These are phyloP conservation scores for Vitis rotundifolia DNA, from an alignment of 164 flowering plant genomes.

Conservation along the genomic window DNA sequence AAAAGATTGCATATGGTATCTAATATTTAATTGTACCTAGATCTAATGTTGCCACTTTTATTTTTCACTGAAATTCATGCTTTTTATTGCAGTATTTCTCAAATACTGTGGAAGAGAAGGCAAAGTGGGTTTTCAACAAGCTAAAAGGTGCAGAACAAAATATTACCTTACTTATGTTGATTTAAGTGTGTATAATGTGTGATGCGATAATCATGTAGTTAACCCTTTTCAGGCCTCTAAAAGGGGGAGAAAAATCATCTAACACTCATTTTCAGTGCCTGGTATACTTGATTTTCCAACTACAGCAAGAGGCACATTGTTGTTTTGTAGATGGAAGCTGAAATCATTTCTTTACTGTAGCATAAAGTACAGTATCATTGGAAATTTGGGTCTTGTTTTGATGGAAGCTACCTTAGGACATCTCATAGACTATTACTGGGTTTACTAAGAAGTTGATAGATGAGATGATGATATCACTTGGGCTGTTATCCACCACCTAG, in stretches of 20 bases:
- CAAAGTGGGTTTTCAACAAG: slow-evolving; percentile 96
- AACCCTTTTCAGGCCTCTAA: no score
- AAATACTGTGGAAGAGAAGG: slow-evolving; percentile 92
- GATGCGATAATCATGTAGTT: not conserved
- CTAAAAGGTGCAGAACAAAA: slow-evolving; percentile 60
- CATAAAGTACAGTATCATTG: no score
- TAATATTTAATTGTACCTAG: not conserved
- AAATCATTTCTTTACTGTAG: no score
- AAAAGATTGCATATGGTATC: not conserved
- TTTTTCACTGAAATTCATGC: not conserved
- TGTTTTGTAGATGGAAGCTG: no score
- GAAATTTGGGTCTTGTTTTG: no score
- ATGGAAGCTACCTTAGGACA: no score
- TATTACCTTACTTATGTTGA: not conserved
- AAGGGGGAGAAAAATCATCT: not conserved
- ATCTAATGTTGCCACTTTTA: not conserved
- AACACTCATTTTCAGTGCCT: not conserved
- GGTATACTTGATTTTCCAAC: not conserved
- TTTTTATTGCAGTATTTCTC: slow-evolving; percentile 66
- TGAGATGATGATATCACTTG: no score
- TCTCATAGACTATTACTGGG: no score
- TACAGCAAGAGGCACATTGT: no score
- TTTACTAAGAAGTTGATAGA: no score
- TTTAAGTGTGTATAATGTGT: not conserved
- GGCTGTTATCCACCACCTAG: no score